Percentiles rank a stretch among this genome's conserved stretches.
phyloP scores from a whole-genome alignment of 345 rosid species.

The Triadica sebifera region DNA sequence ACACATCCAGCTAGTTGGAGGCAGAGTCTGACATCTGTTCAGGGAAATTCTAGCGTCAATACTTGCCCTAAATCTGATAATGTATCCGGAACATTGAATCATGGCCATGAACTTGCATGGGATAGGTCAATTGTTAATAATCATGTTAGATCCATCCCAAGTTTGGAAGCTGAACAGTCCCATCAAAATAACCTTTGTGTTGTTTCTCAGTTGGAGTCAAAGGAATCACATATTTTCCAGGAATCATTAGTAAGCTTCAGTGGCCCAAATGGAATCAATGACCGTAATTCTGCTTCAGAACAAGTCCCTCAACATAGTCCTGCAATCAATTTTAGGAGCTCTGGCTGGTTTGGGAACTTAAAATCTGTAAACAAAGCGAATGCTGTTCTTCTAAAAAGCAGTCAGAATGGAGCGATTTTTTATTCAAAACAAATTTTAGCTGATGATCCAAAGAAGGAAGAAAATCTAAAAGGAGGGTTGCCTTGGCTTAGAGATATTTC shows the following conservation, averaged over 20 bases:
- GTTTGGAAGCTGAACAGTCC: conserved; percentile 22
- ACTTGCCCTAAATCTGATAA: conserved; percentile 19
- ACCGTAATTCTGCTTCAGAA: conserved; percentile 26
- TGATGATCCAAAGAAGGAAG: conserved; percentile 18
- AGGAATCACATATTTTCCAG: conserved; percentile 26
- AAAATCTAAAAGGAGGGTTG: conserved; percentile 27
- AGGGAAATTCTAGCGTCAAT: conserved; percentile 24
- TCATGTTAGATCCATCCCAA: conserved; percentile 26
- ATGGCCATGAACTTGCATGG: conserved; percentile 19
- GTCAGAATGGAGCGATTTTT: conserved; percentile 22
- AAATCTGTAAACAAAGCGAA: conserved; percentile 39
- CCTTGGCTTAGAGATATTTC: conserved; percentile 48
- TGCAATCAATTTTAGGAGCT: conserved; percentile 7
- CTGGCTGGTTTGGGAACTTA: conserved; percentile 26
- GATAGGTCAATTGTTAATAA: no score
- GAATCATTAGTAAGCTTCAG: conserved; percentile 20
- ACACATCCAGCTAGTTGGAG: conserved; percentile 20
- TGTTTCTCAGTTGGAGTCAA: conserved; percentile 42
- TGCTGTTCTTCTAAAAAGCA: conserved; percentile 22
- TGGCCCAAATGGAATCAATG: conserved; percentile 19
- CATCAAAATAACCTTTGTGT: conserved; percentile 31
- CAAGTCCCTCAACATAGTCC: conserved; percentile 15
- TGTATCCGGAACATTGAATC: conserved; percentile 20
- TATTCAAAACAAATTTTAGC: conserved; percentile 10
- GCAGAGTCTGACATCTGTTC: conserved; percentile 14